Evolutionary conservation across 2,329 filamentous ascomycete genomes (phyloP), one percentile per base, ranked within the genome.

Genomic region (Ophiostoma sp.): DNA sequence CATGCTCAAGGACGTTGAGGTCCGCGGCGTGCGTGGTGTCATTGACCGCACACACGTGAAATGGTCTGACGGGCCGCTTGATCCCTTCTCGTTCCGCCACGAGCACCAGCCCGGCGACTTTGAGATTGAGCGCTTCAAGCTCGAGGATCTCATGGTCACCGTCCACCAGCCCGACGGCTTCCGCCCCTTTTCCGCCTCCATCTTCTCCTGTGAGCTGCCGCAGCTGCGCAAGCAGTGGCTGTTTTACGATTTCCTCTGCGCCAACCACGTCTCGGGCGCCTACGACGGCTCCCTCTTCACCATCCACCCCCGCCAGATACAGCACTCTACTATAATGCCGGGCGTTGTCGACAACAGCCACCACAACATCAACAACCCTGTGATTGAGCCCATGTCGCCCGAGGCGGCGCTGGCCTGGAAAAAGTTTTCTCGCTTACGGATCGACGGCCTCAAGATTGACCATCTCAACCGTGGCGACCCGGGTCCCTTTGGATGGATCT

Each of bases 221-320:
- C 92, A 96, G 78, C 84, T 99, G 64, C 90, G 96, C 70, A 98
- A 98, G 80, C 95, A 97, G 79, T 99, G 94, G 93, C 87, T 99
- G 0, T 98, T 98, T 81, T 99, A 99, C 84, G 96, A 99, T 81
- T 97, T 99, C 77, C 84, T 99, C 36, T 96, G 93, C 0, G 96
- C 96, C 22, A 98, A 93, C 79, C 95, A 96, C 81, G 97, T 98
- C 89, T 97, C 94, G 15, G 96, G 96, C 1, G 96, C 94, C 0
- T 97, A 93, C 78, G 96, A 99, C 79, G 94, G 96, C 72, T 98
- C 96, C 0, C 87, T 99, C 2, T 99, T 99, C 81, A 98, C 95
- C 0, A 97, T 99, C 64, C 96, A 99, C 81, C 96, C 95, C 4
- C 90, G 94, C 22, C 96, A 98, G 82, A 91, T 93, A 5, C 95